A percentile compares a stretch with the other conserved stretches of the same genome.
Evolutionary conservation across 78 protist species (phyloP).

Genomic region (Dictyostelium purpureum): DNA sequence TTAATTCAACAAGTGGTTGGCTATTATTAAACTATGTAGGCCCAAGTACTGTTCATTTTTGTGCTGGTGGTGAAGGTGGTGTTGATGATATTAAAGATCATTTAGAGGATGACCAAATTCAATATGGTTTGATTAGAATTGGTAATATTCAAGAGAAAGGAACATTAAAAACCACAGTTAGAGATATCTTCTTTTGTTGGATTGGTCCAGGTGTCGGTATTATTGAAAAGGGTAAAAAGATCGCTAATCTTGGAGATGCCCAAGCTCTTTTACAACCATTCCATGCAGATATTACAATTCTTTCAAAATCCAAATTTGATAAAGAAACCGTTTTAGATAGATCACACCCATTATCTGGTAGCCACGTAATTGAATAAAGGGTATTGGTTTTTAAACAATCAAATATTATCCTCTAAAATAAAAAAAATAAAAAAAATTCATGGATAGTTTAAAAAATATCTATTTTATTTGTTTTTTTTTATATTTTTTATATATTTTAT

Average conservation of each 20-base stretch:
- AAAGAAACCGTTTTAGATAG: neutral
- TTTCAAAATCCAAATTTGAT: neutral
- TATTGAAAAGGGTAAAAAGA: constrained; percentile 46
- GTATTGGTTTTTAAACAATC: too few relatives aligned
- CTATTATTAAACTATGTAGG: constrained; percentile 23
- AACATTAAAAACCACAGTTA: neutral
- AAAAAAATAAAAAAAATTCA: neutral
- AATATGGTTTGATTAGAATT: constrained; percentile 10
- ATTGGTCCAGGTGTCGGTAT: constrained; percentile 36
- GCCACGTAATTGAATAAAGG: constrained; percentile 57
- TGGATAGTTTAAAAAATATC: too few relatives aligned
- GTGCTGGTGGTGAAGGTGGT: constrained; percentile 7
- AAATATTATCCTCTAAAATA: too few relatives aligned
- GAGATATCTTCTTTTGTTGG: constrained; percentile 32
- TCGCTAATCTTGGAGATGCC: constrained; percentile 17
- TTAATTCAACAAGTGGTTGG: neutral
- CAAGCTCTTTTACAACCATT: neutral
- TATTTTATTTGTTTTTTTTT: too few relatives aligned
- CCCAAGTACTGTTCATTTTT: constrained; percentile 11
- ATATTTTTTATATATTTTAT: too few relatives aligned
- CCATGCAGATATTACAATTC: constrained; percentile 36
- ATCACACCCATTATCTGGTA: constrained; percentile 32
- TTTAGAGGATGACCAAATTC: constrained; percentile 26
- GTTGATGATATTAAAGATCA: neutral
- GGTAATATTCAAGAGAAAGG: constrained; percentile 5